phyloP scores from a whole-genome alignment of 345 rosid genomes.

The Melaleuca quinquenervia region DNA sequence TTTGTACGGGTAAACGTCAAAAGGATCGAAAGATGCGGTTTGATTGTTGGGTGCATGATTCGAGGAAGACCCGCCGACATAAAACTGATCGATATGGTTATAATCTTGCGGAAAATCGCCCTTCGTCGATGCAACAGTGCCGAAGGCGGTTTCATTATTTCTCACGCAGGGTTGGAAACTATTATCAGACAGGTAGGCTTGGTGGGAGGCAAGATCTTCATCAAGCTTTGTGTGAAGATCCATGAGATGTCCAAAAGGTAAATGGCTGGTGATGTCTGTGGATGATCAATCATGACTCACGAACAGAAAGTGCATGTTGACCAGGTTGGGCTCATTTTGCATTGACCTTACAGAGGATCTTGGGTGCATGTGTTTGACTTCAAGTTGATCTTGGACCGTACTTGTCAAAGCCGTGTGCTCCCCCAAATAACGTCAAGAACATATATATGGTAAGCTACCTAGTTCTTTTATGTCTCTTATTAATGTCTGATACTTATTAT shows the following conservation, averaged over 20 bases:
- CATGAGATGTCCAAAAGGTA: background rate
- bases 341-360: background rate
- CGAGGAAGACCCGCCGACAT: conserved; percentile 29
- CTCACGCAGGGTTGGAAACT: conserved; percentile 16
- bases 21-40: conserved; percentile 13
- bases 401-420: background rate
- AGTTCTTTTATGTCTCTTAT: background rate
- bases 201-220: conserved; percentile 6
- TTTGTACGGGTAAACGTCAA: conserved; percentile 31
- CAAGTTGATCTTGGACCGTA: background rate
- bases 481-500: background rate
- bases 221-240: conserved; percentile 4
- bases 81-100: conserved; percentile 33
- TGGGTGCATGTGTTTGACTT: background rate
- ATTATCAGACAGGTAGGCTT: conserved; percentile 11
- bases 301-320: background rate
- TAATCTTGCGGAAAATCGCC: conserved; percentile 43
- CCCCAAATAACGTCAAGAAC: background rate
- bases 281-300: background rate
- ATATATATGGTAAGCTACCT: background rate
- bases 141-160: conserved; percentile 21
- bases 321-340: background rate
- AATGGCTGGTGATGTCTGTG: background rate
- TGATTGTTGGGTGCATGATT: conserved; percentile 3
- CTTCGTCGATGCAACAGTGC: conserved; percentile 10